Evolutionary conservation across 2,329 filamentous ascomycete species (phyloP).

Genomic region (Cadophora sp.): DNA sequence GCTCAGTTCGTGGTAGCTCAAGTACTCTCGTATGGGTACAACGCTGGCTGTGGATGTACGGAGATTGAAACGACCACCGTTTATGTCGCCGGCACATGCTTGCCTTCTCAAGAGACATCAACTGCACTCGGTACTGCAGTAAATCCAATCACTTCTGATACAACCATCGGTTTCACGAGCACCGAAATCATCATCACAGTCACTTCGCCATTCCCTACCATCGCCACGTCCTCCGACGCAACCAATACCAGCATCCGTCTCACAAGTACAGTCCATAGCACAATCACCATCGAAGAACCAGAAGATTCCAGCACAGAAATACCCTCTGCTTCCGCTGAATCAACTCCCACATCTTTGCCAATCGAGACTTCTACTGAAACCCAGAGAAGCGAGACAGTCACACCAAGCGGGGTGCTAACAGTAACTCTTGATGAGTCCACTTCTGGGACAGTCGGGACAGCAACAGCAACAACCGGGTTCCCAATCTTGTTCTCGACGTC

Average conservation of each 20-base stretch:
- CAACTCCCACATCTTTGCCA: neutral
- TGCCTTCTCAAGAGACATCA: neutral
- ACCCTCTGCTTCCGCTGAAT: neutral
- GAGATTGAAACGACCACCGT: conserved; percentile 17
- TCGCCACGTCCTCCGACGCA: neutral
- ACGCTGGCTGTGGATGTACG: conserved; percentile 9
- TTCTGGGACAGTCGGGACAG: neutral
- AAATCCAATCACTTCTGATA: neutral
- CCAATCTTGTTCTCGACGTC: neutral
- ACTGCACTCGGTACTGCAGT: neutral
- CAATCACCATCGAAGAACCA: neutral
- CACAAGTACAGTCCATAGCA: neutral
- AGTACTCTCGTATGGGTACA: neutral
- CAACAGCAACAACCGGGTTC: neutral
- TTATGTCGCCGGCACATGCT: conserved; percentile 4
- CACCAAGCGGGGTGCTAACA: neutral
- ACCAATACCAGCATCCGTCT: neutral
- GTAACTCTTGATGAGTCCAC: neutral
- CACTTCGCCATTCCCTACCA: neutral
- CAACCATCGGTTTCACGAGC: neutral
- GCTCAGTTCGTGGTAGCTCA: neutral
- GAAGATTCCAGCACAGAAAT: neutral
- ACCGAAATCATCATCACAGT: neutral
- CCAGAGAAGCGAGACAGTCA: neutral
- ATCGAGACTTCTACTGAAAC: neutral